Conservation (phyloP, 164 flowering plant genomes). For the Magnolia sinica region DNA sequence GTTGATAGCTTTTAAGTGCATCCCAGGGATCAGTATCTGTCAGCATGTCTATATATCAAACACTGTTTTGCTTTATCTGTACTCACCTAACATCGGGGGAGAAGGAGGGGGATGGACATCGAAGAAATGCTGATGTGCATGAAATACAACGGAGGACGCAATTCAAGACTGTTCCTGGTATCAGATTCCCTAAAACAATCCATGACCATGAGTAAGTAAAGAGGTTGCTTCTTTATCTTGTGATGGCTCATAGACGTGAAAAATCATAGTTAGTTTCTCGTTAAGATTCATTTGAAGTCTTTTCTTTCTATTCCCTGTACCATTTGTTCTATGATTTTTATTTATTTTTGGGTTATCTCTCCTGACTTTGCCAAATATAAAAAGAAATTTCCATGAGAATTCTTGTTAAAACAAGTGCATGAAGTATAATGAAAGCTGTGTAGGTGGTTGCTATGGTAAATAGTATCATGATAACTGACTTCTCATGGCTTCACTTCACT, state of each 20-base stretch:
- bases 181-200: conserved; percentile 64
- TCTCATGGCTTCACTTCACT: no score
- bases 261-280: not conserved
- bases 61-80: conserved; percentile 85
- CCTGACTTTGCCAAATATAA: not conserved
- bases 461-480: no score
- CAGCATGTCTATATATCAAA: conserved; percentile 96
- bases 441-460: no score
- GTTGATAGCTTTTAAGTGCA: conserved; percentile 14
- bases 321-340: not conserved
- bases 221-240: not conserved
- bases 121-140: conserved; percentile 84
- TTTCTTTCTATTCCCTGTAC: no score
- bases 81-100: conserved; percentile 94
- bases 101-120: conserved; percentile 68
- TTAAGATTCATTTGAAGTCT: not conserved
- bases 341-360: no score
- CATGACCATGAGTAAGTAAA: conserved; percentile 80
- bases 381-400: not conserved
- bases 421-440: not conserved
- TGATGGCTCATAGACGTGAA: not conserved
- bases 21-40: conserved; percentile 91
- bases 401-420: not conserved
- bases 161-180: conserved; percentile 40
- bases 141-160: conserved; percentile 81